Conservation (phyloP, 805 yeast species). For the Yarrowia phangngaensis region DNA sequence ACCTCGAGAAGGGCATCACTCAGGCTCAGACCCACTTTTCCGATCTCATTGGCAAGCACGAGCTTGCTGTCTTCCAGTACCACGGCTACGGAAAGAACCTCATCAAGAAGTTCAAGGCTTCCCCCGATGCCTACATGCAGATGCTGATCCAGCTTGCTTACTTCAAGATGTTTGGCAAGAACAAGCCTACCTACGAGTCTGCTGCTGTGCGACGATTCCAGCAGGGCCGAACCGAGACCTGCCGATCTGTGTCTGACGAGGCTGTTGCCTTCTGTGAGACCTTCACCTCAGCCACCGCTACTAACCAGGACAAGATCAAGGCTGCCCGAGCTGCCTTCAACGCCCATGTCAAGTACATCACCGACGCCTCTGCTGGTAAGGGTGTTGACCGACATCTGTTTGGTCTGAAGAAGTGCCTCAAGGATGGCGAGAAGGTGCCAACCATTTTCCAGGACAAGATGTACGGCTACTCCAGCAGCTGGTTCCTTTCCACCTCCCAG, state of each 20-base stretch:
- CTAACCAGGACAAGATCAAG: slow-evolving; percentile 54
- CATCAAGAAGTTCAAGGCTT: slow-evolving; percentile 76
- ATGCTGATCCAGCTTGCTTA: slow-evolving; percentile 88
- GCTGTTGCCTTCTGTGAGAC: slow-evolving; percentile 65
- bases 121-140: slow-evolving; percentile 93
- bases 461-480: slow-evolving; percentile 68
- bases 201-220: slow-evolving; percentile 89
- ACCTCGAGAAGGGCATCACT: slow-evolving; percentile 49
- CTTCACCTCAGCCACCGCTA: slow-evolving; percentile 57
- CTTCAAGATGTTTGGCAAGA: slow-evolving; percentile 72
- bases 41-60: slow-evolving; percentile 58
- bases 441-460: slow-evolving; percentile 71
- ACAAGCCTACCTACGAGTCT: slow-evolving; percentile 90
- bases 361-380: slow-evolving; percentile 73
- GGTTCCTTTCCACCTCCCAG: slow-evolving; percentile 89
- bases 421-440: slow-evolving; percentile 55
- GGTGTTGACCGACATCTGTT: slow-evolving; percentile 94
- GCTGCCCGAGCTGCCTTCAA: slow-evolving; percentile 69
- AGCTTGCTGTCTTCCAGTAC: slow-evolving; percentile 74
- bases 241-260: slow-evolving; percentile 75
- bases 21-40: slow-evolving; percentile 57
- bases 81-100: slow-evolving; percentile 80
- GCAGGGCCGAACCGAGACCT: slow-evolving; percentile 92
- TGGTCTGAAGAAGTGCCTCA: slow-evolving; percentile 73
- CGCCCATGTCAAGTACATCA: slow-evolving; percentile 70